A percentile compares a stretch with the other conserved stretches of the same genome.
phyloP scores from a whole-genome alignment of 768 basidiomycete genomes.

The Leccinum rimulosum region DNA sequence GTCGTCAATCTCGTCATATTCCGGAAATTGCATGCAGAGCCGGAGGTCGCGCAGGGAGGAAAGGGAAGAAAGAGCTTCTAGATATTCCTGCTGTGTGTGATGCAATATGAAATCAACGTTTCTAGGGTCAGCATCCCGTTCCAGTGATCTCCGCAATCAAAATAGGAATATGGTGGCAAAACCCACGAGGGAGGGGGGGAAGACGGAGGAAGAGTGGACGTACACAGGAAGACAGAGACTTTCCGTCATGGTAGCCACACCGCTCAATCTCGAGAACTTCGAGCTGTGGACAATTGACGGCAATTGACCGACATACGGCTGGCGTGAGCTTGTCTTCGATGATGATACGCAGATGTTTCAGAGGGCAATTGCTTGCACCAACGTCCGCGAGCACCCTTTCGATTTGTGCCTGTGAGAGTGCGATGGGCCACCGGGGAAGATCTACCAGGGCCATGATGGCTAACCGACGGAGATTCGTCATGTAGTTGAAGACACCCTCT shows the following conservation, averaged over 20 bases:
- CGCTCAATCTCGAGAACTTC: conserved; percentile 35
- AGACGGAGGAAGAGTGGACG: conserved; percentile 23
- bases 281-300: conserved; percentile 30
- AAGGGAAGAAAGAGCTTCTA: conserved; percentile 31
- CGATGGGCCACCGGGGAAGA: conserved; percentile 36
- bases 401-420: conserved; percentile 33
- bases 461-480: conserved; percentile 26
- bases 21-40: conserved; percentile 37
- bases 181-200: conserved; percentile 10
- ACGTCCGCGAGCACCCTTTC: conserved; percentile 30
- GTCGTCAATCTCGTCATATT: conserved; percentile 33
- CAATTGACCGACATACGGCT: conserved; percentile 27
- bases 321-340: conserved; percentile 37
- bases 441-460: conserved; percentile 35
- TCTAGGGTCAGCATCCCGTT: conserved; percentile 31
- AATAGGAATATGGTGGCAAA: conserved; percentile 17
- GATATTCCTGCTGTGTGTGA: conserved; percentile 35
- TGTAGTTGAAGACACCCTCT: conserved; percentile 29
- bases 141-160: conserved; percentile 20
- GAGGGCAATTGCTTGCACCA: conserved; percentile 31
- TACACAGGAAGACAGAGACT: conserved; percentile 35
- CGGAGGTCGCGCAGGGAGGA: conserved; percentile 29
- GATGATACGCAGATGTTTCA: conserved; percentile 34
- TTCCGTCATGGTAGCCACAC: conserved; percentile 38
- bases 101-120: conserved; percentile 27